phyloP scores from a whole-genome alignment of 768 basidiomycete genomes.

The Epithele typhae region DNA sequence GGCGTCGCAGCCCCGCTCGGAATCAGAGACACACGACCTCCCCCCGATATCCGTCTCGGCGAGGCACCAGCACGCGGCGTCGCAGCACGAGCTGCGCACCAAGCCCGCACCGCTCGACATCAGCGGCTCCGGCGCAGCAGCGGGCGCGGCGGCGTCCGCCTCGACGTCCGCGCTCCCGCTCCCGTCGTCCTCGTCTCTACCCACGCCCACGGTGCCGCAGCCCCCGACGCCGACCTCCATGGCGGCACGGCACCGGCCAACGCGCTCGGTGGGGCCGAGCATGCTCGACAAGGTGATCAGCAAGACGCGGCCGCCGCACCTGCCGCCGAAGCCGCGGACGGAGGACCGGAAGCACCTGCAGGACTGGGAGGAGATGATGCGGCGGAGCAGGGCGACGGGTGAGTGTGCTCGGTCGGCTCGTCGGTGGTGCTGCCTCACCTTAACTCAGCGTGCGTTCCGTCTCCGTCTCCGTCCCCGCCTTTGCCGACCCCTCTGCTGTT shows the following conservation, averaged over 20 bases:
- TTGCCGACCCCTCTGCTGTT: not conserved
- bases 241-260: slow-evolving; percentile 31
- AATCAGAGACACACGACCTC: too few relatives aligned
- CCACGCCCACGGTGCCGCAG: slow-evolving; percentile 20
- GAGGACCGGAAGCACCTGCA: slow-evolving; percentile 84
- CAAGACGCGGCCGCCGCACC: slow-evolving; percentile 75
- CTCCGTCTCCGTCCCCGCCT: not conserved
- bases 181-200: slow-evolving; percentile 29
- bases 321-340: slow-evolving; percentile 76
- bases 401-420: slow-evolving; percentile 19
- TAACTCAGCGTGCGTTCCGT: too few relatives aligned
- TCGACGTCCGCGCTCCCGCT: slow-evolving; percentile 26
- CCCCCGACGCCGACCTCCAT: slow-evolving; percentile 14
- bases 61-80: slow-evolving; percentile 3
- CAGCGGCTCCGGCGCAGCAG: not conserved
- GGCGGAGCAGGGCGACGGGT: slow-evolving; percentile 72
- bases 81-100: slow-evolving; percentile 10
- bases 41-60: too few relatives aligned
- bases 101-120: slow-evolving; percentile 8
- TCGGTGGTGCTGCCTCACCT: too few relatives aligned
- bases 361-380: slow-evolving; percentile 89
- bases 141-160: slow-evolving; percentile 13
- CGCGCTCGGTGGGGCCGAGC: slow-evolving; percentile 63
- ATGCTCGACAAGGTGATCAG: slow-evolving; percentile 75
- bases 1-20: too few relatives aligned